phyloP scores from a whole-genome alignment of 1,284 basidiomycete genomes.

The Peniophora sp. region DNA sequence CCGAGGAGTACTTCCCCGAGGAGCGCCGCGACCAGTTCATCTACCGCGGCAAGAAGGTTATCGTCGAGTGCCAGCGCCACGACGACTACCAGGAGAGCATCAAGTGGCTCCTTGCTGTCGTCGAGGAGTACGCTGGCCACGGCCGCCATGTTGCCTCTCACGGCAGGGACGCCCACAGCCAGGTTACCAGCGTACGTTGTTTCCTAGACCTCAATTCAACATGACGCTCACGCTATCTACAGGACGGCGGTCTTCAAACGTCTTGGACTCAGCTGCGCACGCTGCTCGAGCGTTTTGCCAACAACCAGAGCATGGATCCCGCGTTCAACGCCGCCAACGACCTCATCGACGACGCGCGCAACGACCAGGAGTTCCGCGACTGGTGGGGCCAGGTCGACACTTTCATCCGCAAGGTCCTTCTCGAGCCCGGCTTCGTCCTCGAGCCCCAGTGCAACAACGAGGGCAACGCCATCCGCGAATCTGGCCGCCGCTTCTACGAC shows the following conservation, averaged over 20 bases:
- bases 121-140: conserved; percentile 73
- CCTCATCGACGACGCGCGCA: conserved; percentile 68
- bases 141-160: conserved; percentile 41
- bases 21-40: conserved; percentile 81
- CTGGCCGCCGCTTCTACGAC: conserved; percentile 74
- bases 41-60: conserved; percentile 77
- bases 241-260: conserved; percentile 52
- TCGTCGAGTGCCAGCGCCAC: conserved; percentile 91
- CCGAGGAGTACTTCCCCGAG: conserved; percentile 80
- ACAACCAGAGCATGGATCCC: conserved; percentile 57
- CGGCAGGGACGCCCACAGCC: conserved; percentile 27
- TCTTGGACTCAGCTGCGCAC: conserved; percentile 64
- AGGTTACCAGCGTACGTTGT: conserved; percentile 16
- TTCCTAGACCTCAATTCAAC: too few species aligned
- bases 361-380: conserved; percentile 68
- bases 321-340: conserved; percentile 70
- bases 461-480: conserved; percentile 55
- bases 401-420: conserved; percentile 67
- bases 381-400: conserved; percentile 72
- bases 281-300: conserved; percentile 89
- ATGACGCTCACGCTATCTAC: conserved; percentile 1
- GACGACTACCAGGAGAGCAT: conserved; percentile 84
- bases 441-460: conserved; percentile 67
- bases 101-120: conserved; percentile 62
- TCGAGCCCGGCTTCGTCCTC: conserved; percentile 86